Conservation (phyloP, 139 green algal species). For the Chlamydomonas sp. region DNA sequence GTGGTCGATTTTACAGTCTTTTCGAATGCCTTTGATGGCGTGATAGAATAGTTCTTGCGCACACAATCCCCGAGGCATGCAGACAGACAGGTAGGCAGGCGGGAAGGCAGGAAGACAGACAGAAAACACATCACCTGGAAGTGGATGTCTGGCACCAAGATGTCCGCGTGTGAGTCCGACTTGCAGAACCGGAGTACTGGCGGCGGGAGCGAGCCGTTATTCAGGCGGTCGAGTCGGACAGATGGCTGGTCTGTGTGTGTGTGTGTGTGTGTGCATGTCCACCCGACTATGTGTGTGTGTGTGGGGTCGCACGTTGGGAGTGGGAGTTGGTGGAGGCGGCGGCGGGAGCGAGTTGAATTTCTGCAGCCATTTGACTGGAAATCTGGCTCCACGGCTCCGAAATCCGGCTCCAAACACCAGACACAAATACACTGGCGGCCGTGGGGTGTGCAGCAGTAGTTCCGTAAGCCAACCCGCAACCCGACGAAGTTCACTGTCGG, state of each 20-base stretch:
- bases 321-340: neutral
- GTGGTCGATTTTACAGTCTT: too few relatives aligned
- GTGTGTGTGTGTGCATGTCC: neutral
- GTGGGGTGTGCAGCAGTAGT: too few relatives aligned
- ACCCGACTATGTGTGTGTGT: neutral
- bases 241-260: neutral
- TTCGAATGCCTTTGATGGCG: too few relatives aligned
- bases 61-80: too few relatives aligned
- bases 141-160: constrained; percentile 33
- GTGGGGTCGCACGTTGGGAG: neutral
- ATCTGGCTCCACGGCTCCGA: neutral
- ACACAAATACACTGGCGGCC: too few relatives aligned
- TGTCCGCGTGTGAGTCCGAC: constrained; percentile 6
- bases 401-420: too few relatives aligned
- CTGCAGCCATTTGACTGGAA: neutral
- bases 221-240: neutral
- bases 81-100: too few relatives aligned
- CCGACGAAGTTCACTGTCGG: too few relatives aligned
- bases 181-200: constrained; percentile 28
- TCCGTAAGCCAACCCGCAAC: too few relatives aligned
- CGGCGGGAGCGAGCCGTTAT: neutral
- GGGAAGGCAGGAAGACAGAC: too few relatives aligned
- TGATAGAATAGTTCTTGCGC: too few relatives aligned
- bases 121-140: too few relatives aligned
- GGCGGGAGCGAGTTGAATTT: neutral